A percentile compares a stretch with the other conserved stretches of the same genome.
Conservation (phyloP, 306 rosid genomes). For the Quercus glauca region DNA sequence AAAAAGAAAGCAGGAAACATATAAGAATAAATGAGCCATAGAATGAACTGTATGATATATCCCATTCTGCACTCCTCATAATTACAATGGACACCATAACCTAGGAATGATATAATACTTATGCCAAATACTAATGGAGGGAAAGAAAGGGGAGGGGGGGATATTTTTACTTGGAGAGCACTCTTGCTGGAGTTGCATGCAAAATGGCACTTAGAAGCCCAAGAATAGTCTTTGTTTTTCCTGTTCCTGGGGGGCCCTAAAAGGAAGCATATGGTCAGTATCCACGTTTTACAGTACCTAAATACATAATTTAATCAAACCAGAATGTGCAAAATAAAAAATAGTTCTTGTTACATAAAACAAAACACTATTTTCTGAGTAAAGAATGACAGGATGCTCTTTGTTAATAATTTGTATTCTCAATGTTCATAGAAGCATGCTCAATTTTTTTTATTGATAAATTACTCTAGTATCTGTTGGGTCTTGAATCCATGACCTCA, state of each 20-base stretch:
- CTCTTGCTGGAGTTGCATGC: conserved; percentile 87
- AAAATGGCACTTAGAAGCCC: conserved; percentile 90
- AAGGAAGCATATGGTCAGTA: conserved; percentile 35
- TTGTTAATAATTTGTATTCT: neutral
- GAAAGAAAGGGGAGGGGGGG: neutral
- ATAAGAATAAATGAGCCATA: neutral
- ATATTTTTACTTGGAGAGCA: conserved; percentile 65
- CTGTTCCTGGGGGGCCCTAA: conserved; percentile 99
- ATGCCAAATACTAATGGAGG: neutral
- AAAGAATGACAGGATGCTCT: neutral
- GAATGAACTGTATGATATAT: neutral
- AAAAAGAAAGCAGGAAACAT: conserved; percentile 15
- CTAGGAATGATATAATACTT: conserved; percentile 1
- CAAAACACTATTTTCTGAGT: neutral
- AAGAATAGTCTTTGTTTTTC: conserved; percentile 93
- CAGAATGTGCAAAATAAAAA: neutral
- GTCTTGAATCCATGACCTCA: neutral
- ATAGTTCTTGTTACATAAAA: neutral
- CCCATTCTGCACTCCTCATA: conserved; percentile 3
- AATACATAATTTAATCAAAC: neutral
- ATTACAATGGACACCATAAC: conserved; percentile 10
- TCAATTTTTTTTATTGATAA: too few relatives aligned
- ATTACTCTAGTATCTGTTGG: neutral
- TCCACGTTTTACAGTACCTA: neutral
- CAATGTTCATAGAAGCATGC: neutral